A percentile compares a stretch with the other conserved stretches of the same genome.
Conservation (phyloP, 352 stramenopile genomes). For the Pythium periplocum region DNA sequence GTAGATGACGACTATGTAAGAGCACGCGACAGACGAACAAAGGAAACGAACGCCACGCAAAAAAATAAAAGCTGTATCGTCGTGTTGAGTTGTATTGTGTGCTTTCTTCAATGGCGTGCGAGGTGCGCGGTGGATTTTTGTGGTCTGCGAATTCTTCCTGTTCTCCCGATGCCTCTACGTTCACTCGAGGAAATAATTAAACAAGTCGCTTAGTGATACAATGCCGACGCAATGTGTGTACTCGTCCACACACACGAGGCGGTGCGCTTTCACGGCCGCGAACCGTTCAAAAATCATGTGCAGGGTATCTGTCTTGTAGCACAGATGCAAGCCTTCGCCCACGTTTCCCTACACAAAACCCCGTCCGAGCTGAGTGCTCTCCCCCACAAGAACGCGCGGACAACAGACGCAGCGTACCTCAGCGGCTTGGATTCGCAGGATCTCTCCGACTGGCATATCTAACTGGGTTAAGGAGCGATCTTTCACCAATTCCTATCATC, state of each 20-base stretch:
- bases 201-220: conserved; percentile 86
- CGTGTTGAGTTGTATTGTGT: too few species aligned
- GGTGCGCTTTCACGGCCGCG: conserved; percentile 79
- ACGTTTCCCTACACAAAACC: conserved; percentile 55
- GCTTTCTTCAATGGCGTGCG: too few species aligned
- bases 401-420: conserved; percentile 36
- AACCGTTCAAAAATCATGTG: conserved; percentile 90
- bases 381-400: not conserved
- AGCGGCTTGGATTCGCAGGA: conserved; percentile 80
- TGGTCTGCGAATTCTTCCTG: too few species aligned
- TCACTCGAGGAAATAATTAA: conserved; percentile 90
- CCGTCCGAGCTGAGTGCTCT: conserved; percentile 6
- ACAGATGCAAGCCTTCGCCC: conserved; percentile 77
- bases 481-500: conserved; percentile 72
- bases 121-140: too few species aligned
- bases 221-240: conserved; percentile 76
- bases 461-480: conserved; percentile 84
- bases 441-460: conserved; percentile 85
- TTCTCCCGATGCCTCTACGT: conserved; percentile 1
- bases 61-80: too few species aligned
- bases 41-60: too few species aligned
- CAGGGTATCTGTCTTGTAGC: conserved; percentile 86
- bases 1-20: too few species aligned
- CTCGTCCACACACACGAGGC: conserved; percentile 83
- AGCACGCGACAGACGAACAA: too few species aligned